phyloP scores from a whole-genome alignment of 1,139 yeast species.

The Candida glucosophila region DNA sequence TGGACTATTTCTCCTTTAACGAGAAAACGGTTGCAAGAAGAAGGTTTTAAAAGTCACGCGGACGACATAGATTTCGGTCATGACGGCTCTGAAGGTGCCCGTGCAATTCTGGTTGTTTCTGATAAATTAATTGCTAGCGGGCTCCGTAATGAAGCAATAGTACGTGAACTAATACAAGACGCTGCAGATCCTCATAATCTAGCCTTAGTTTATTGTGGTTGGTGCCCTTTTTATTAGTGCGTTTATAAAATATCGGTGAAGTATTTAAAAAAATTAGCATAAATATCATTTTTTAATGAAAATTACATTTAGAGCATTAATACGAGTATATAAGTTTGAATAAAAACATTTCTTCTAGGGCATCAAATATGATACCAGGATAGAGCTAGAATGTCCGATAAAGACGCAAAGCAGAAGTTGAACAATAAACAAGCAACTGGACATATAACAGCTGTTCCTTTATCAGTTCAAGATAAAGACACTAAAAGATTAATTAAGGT shows the following conservation, averaged over 20 bases:
- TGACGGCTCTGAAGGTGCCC: slow-evolving; percentile 68
- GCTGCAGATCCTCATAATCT: slow-evolving; percentile 64
- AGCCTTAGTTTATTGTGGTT: slow-evolving; percentile 74
- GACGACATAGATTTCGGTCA: slow-evolving; percentile 24
- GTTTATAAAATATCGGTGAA: too few species aligned
- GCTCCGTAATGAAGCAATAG: slow-evolving; percentile 75
- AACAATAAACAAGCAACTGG: too few species aligned
- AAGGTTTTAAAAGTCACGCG: slow-evolving; percentile 13
- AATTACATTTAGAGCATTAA: too few species aligned
- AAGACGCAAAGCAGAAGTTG: too few species aligned
- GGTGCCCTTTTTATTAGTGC: slow-evolving; percentile 59
- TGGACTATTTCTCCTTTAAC: slow-evolving; percentile 79
- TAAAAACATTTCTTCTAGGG: too few species aligned
- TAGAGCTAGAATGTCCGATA: too few species aligned
- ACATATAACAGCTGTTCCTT: slow-evolving; percentile 12
- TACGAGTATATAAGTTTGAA: too few species aligned
- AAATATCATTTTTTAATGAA: too few species aligned
- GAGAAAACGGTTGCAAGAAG: slow-evolving; percentile 47
- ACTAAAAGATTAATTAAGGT: slow-evolving; percentile 10
- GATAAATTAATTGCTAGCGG: slow-evolving; percentile 61
- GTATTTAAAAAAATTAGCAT: too few species aligned
- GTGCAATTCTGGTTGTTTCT: slow-evolving; percentile 67
- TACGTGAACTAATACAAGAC: slow-evolving; percentile 69
- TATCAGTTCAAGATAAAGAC: slow-evolving; percentile 12
- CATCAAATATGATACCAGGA: too few species aligned